A percentile compares a stretch with the other conserved stretches of the same genome.
These are phyloP conservation scores for Ceratocystis alfenasii DNA, from an alignment of 2,329 filamentous ascomycete species.

Conservation along the genomic window DNA sequence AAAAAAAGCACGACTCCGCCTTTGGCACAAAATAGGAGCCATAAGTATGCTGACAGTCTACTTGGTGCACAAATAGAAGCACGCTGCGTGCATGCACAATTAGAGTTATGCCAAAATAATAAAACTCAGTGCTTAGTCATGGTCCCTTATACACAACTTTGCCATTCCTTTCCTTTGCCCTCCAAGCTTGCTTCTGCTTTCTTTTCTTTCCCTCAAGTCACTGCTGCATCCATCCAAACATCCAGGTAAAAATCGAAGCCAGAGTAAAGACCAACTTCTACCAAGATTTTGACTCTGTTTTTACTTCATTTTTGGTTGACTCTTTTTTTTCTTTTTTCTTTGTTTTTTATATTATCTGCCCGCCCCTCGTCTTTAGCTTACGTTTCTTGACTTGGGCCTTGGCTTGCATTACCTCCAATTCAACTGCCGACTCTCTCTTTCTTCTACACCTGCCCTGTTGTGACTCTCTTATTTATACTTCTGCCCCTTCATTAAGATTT, in stretches of 20 bases:
- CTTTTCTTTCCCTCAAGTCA: constrained; percentile 4
- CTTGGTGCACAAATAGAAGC: no score
- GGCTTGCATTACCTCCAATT: no score
- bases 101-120: no score
- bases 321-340: not conserved
- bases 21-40: not conserved
- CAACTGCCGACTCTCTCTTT: not conserved
- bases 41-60: not conserved
- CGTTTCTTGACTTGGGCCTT: no score
- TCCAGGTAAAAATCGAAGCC: not conserved
- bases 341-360: not conserved
- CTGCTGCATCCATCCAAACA: not conserved
- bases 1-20: not conserved
- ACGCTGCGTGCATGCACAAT: not conserved
- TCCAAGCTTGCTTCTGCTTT: not conserved
- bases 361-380: not conserved
- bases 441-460: not conserved
- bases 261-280: not conserved
- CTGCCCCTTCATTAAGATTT: not conserved
- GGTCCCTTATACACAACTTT: not conserved
- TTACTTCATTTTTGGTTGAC: not conserved
- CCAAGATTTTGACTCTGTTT: not conserved
- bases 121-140: no score
- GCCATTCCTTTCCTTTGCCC: constrained; percentile 1
- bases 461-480: constrained; percentile 6